Base-by-base conservation (phyloP, 1,284 basidiomycete species). In the Tilletia indica region DNA sequence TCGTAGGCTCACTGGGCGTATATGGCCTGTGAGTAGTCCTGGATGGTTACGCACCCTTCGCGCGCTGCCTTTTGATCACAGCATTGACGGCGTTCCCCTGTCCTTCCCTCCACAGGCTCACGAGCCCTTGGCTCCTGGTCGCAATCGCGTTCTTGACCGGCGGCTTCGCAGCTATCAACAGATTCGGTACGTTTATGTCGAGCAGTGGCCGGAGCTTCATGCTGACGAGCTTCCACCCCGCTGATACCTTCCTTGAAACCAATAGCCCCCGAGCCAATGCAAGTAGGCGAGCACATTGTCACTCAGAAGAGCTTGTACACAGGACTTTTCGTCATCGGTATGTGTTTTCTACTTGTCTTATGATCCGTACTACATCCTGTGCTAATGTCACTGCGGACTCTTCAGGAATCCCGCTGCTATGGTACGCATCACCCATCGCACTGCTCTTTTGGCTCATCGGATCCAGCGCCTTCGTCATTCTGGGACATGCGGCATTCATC, bases 111-210 rank as follows among this genome's bases (percentile, higher is more conserved):
- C 21, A 12, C 51, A 42, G 56, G 34, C 85, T 98, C 79, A 93
- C 91, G 74, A 94, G 92, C 85, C 89, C 89, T 6, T 85, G 90
- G 51, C 90, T 99, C 63, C 88, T 98, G 75, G 87, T 96, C 80
- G 90, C 95, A 3, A 87, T 97, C 74, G 88, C 87, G 48, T 94
- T 98, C 88, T 90, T 99, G 78, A 90, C 94, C 75, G 93, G 93
- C 66, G 96, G 96, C 2, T 98, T 97, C 86, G 86, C 90, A 45
- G 89, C 89, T 61, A 96, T 98, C 87, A 95, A 94, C 86, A 90
- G 88, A 81, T 97, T 92, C 78, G 93, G 93, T 94, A 76, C 82
- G 92, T 34, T 31, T 8, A 45, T 45, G 9, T 45, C 42, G 42
- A 45, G 14, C 42, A 8, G 3, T 45, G 42, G 42, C 9, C 42